Base-by-base conservation (phyloP, 2,329 filamentous ascomycete genomes). In the Coniochaeta hoffmannii region DNA sequence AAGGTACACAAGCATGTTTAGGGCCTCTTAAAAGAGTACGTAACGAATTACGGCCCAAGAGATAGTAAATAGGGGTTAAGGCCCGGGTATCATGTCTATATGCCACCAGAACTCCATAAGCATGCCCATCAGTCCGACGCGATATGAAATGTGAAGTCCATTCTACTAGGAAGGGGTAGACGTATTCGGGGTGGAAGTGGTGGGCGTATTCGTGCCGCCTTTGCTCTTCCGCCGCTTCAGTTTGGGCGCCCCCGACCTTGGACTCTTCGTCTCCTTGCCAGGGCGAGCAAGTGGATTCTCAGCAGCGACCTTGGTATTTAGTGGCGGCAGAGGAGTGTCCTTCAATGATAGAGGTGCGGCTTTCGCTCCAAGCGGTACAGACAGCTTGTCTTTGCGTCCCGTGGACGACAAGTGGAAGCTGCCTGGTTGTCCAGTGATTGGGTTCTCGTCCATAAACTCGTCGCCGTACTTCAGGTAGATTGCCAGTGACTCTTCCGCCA, bases 381-480 rank as follows among this genome's bases (percentile, higher is more conserved):
- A 58, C 8, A 69, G 59, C 56, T 70, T 73, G 54, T 71, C 67
- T 63, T 80, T 80, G 54, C 82, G 76, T 1, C 83, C 83, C 0
- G 82, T 85, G 8, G 81, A 83, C 9, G 79, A 79, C 11, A 86
- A 75, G 61, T 86, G 82, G 67, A 87, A 87, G 54, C 84, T 81
- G 52, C 84, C 84, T 1, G 84, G 84, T 30, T 79, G 76, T 51
- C 85, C 84, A 0, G 82, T 86, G 62, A 87, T 86, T 41, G 83
- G 82, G 60, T 85, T 87, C 66, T 86, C 81, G 67, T 87, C 82
- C 69, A 87, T 80, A 64, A 83, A 87, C 60, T 87, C 83, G 51
- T 81, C 79, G 35, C 82, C 83, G 61, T 80, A 81, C 59, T 75
- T 76, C 68, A 82, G 73, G 60, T 84, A 80, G 38, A 82, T 73